Conservation (phyloP, 805 yeast genomes). For the Jamesozyma jinghongensis region DNA sequence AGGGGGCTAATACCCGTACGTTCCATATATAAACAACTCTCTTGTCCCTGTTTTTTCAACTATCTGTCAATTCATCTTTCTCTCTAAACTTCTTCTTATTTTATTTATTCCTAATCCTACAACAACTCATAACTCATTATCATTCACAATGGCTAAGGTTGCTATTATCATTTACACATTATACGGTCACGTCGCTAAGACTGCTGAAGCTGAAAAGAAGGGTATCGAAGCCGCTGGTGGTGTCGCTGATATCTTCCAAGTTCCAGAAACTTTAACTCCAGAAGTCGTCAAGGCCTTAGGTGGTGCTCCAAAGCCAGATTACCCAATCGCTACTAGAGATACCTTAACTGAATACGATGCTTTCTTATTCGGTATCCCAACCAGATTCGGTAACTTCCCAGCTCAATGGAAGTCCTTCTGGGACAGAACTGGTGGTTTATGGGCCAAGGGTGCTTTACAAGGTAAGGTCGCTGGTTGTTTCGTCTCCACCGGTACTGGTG, state of each 20-base stretch:
- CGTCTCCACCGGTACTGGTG: conserved; percentile 70
- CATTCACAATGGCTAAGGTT: conserved; percentile 33
- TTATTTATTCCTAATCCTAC: not conserved
- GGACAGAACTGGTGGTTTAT: conserved; percentile 70
- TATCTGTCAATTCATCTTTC: not conserved
- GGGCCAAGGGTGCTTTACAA: conserved; percentile 64
- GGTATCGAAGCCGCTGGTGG: conserved; percentile 70
- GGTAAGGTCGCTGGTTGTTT: conserved; percentile 73
- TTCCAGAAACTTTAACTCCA: conserved; percentile 65
- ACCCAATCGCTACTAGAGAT: conserved; percentile 55
- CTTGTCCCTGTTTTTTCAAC: too few species aligned
- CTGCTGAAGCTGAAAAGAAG: conserved; percentile 59
- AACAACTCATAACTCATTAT: not conserved
- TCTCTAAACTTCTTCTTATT: not conserved
- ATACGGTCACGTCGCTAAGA: conserved; percentile 64
- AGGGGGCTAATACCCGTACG: not conserved
- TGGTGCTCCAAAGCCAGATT: conserved; percentile 53
- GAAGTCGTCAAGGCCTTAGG: conserved; percentile 54
- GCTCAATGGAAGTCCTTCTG: conserved; percentile 71
- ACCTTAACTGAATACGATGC: conserved; percentile 64
- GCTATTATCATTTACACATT: conserved; percentile 75
- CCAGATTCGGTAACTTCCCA: conserved; percentile 75
- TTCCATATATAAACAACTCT: not conserved
- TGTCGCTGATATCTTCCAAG: conserved; percentile 62
- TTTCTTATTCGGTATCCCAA: conserved; percentile 75